Conservation (phyloP, 768 basidiomycete genomes). For the Hydnomerulius pinastri region DNA sequence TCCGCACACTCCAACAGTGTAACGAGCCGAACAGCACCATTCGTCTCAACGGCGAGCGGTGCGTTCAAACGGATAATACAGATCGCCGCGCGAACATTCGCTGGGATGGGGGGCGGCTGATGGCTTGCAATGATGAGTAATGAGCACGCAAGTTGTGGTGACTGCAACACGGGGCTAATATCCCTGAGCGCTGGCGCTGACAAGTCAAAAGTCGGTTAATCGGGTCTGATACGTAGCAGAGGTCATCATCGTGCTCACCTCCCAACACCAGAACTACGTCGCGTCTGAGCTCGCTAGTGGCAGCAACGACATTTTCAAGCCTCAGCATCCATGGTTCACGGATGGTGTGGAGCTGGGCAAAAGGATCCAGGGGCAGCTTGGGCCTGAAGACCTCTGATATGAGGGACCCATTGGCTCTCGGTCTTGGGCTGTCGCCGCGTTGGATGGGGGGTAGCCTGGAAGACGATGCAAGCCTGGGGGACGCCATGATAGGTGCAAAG, state of each 20-base stretch:
- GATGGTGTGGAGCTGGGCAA: constrained; percentile 23
- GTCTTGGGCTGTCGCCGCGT: constrained; percentile 79
- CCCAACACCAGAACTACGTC: constrained; percentile 41
- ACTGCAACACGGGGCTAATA: constrained; percentile 35
- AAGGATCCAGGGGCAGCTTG: constrained; percentile 37
- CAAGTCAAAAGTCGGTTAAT: not conserved
- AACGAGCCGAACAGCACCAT: constrained; percentile 37
- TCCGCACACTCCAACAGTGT: constrained; percentile 43
- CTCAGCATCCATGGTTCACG: constrained; percentile 32
- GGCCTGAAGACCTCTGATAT: constrained; percentile 32
- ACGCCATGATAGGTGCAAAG: not conserved
- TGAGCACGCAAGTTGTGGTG: constrained; percentile 36
- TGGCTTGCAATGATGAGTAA: constrained; percentile 41
- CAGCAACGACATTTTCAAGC: constrained; percentile 20
- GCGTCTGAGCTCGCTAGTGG: constrained; percentile 20
- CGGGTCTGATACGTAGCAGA: not conserved
- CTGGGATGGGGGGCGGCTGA: constrained; percentile 30
- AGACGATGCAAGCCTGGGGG: constrained; percentile 1
- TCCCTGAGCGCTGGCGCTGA: constrained; percentile 35
- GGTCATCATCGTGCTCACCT: constrained; percentile 26
- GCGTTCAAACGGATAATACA: constrained; percentile 35
- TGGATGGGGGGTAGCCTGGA: constrained; percentile 43
- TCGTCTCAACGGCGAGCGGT: constrained; percentile 35
- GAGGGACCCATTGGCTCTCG: constrained; percentile 36
- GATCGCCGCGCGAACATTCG: constrained; percentile 30